phyloP scores from a whole-genome alignment of 495 filamentous ascomycete genomes.

The Daldinia concentrica region DNA sequence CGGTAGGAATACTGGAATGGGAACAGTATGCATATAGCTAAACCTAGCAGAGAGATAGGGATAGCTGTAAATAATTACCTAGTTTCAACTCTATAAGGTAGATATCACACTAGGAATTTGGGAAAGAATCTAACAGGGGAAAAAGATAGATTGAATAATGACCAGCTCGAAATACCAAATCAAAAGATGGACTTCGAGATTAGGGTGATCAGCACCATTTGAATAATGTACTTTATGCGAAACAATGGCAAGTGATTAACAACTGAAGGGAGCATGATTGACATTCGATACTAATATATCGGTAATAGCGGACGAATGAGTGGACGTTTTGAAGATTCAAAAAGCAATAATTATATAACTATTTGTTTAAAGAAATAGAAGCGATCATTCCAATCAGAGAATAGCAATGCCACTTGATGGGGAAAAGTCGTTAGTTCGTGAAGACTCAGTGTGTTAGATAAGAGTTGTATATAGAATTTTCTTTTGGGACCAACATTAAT shows the following conservation, averaged over 20 bases:
- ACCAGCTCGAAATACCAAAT: background rate
- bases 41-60: background rate
- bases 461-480: background rate
- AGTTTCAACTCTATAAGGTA: background rate
- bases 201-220: background rate
- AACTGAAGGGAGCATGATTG: slow-evolving; percentile 12
- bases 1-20: background rate
- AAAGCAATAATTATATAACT: no score
- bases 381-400: background rate
- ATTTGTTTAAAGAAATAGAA: slow-evolving; percentile 12
- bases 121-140: background rate
- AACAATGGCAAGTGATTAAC: background rate
- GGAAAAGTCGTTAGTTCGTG: background rate
- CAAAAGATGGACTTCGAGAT: background rate
- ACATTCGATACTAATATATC: slow-evolving; percentile 10
- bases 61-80: background rate
- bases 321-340: slow-evolving; percentile 10
- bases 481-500: background rate
- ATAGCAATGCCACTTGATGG: slow-evolving; percentile 9
- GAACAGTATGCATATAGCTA: background rate
- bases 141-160: background rate
- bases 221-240: background rate
- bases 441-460: background rate
- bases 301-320: slow-evolving; percentile 23
- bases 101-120: background rate